Percentiles rank a stretch among this genome's conserved stretches.
These are phyloP conservation scores for Corylus heterophylla DNA, from an alignment of 306 rosid genomes.

Conservation along the genomic window DNA sequence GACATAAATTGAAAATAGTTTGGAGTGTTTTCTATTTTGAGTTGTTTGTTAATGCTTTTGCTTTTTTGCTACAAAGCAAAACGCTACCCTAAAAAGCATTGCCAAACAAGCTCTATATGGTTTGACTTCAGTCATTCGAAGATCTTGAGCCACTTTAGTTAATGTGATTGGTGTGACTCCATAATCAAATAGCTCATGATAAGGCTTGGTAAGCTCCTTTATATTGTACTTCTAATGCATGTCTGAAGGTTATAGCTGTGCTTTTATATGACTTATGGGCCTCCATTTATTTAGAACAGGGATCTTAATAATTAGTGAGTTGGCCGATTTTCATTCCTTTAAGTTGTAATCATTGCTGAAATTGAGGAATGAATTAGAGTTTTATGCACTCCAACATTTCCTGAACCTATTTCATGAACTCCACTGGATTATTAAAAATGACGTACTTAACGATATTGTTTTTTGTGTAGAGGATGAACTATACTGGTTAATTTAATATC, in stretches of 20 bases:
- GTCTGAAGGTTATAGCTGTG: background rate
- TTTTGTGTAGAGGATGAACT: background rate
- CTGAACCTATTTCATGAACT: background rate
- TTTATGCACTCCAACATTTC: background rate
- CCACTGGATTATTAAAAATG: background rate
- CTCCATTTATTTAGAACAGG: background rate
- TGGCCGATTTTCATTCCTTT: background rate
- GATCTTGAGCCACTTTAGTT: background rate
- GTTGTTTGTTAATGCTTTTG: too few relatives aligned
- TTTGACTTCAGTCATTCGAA: background rate
- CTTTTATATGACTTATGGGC: background rate
- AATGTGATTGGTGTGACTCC: background rate
- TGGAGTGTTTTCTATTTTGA: too few relatives aligned
- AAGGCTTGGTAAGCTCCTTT: background rate
- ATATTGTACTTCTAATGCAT: background rate
- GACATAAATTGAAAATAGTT: too few relatives aligned
- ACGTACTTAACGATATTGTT: too few relatives aligned
- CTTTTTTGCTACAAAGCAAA: too few relatives aligned
- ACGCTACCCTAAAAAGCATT: too few relatives aligned
- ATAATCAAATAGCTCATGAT: too few relatives aligned
- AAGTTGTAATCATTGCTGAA: background rate
- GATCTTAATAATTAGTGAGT: slow-evolving; percentile 5
- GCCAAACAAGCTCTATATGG: background rate
- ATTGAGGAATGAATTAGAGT: background rate
- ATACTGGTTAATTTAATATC: background rate